Conservation (phyloP, 768 basidiomycete species). For the Pulveroboletus ravenelii region DNA sequence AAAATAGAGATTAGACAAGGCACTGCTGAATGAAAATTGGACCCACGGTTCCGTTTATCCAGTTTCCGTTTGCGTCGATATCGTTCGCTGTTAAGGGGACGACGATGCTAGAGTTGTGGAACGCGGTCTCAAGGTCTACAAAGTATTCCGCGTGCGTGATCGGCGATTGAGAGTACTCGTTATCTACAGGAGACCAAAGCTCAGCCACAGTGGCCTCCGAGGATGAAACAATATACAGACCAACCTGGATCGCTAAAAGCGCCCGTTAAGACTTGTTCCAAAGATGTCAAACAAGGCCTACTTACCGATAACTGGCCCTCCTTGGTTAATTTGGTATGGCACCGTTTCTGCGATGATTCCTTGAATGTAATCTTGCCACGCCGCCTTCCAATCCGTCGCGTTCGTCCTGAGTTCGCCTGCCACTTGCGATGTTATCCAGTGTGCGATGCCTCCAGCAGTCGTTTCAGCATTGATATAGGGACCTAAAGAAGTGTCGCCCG, state of each 20-base stretch:
- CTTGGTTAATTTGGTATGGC: conserved; percentile 63
- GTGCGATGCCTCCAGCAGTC: conserved; percentile 66
- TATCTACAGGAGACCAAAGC: conserved; percentile 42
- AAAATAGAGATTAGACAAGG: conserved; percentile 3
- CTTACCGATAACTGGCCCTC: conserved; percentile 73
- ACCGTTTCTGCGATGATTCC: conserved; percentile 56
- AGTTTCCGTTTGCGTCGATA: conserved; percentile 51
- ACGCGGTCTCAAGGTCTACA: conserved; percentile 51
- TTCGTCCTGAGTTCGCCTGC: conserved; percentile 64
- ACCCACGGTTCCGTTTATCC: conserved; percentile 65
- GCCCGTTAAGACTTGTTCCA: neutral
- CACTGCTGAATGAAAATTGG: neutral
- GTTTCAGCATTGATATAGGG: conserved; percentile 76
- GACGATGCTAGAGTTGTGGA: conserved; percentile 51
- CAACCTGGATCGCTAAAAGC: conserved; percentile 49
- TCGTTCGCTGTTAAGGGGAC: conserved; percentile 78
- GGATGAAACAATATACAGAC: conserved; percentile 28
- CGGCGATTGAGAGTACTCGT: conserved; percentile 61
- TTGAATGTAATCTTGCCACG: conserved; percentile 71
- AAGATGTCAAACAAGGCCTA: neutral
- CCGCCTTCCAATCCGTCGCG: conserved; percentile 60
- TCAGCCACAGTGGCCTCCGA: neutral
- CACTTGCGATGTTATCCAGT: conserved; percentile 68
- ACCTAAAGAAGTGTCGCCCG: conserved; percentile 15
- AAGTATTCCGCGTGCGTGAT: conserved; percentile 53